These are phyloP conservation scores for Flagelloscypha sp. DNA, from an alignment of 768 basidiomycete genomes.

Conservation along the genomic window DNA sequence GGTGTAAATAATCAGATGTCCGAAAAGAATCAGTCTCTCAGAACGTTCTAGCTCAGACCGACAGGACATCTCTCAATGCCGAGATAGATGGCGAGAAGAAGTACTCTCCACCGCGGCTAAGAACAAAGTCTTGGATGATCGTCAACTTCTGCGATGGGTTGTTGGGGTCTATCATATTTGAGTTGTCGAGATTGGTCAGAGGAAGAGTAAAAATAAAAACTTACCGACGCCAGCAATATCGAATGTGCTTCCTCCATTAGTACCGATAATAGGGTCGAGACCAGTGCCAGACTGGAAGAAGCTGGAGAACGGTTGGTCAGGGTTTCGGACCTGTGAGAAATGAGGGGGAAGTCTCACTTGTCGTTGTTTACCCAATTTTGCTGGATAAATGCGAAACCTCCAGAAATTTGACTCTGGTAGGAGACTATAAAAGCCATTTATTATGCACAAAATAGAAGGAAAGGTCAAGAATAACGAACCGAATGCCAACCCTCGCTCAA, in stretches of 20 bases:
- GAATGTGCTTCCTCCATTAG: no score
- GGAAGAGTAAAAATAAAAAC: no score
- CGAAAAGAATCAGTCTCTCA: no score
- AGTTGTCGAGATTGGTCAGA: not conserved
- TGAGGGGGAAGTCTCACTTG: no score
- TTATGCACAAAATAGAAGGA: not conserved
- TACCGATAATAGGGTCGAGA: conserved; percentile 13
- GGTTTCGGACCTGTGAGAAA: conserved; percentile 34
- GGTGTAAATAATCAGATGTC: no score
- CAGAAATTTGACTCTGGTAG: conserved; percentile 32
- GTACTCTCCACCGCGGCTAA: conserved; percentile 21
- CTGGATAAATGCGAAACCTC: conserved; percentile 37
- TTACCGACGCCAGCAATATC: no score
- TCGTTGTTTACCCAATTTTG: conserved; percentile 19
- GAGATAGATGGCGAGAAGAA: conserved; percentile 24
- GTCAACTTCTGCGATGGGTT: not conserved
- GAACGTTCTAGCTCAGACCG: no score
- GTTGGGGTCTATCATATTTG: not conserved
- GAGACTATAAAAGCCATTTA: conserved; percentile 13
- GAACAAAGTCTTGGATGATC: conserved; percentile 12
- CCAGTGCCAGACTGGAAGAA: no score
- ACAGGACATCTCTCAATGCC: conserved; percentile 17
- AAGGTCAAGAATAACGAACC: not conserved
- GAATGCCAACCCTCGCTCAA: conserved; percentile 9
- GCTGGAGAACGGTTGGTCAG: no score